Percentiles rank a stretch among this genome's conserved stretches.
Conservation (phyloP, 305 asterid species). For the Fraxinus velutina region DNA sequence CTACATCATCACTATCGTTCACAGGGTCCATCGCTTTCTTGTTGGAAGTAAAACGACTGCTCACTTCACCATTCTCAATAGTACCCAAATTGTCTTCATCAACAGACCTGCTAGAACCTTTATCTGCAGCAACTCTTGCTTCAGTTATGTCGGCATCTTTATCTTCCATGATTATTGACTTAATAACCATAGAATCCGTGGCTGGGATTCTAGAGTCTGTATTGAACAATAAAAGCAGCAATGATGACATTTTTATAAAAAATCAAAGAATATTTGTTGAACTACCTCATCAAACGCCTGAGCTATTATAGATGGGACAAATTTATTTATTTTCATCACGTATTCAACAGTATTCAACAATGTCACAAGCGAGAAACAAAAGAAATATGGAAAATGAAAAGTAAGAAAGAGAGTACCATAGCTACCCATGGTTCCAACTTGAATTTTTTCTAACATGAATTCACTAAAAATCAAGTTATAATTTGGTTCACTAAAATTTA, state of each 20-base stretch:
- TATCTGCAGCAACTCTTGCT: slow-evolving; percentile 31
- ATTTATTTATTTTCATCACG: neutral
- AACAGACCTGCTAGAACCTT: slow-evolving; percentile 28
- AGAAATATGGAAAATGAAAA: neutral
- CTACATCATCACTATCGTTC: slow-evolving; percentile 65
- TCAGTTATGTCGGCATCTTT: slow-evolving; percentile 38
- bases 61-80: slow-evolving; percentile 28
- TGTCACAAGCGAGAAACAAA: neutral
- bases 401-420: neutral
- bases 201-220: slow-evolving; percentile 56
- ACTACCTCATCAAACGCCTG: neutral
- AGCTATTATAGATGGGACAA: neutral
- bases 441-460: neutral
- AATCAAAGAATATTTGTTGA: neutral
- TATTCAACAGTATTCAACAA: neutral
- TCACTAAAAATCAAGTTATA: neutral
- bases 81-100: slow-evolving; percentile 29
- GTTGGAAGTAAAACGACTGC: slow-evolving; percentile 30
- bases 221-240: slow-evolving; percentile 9
- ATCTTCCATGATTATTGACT: slow-evolving; percentile 24
- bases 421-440: neutral
- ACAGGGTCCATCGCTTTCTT: slow-evolving; percentile 27
- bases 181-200: slow-evolving; percentile 39
- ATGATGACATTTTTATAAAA: neutral
- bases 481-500: neutral